Conservation (phyloP, 2,329 filamentous ascomycete species). For the Hymenoscyphus salicellus region DNA sequence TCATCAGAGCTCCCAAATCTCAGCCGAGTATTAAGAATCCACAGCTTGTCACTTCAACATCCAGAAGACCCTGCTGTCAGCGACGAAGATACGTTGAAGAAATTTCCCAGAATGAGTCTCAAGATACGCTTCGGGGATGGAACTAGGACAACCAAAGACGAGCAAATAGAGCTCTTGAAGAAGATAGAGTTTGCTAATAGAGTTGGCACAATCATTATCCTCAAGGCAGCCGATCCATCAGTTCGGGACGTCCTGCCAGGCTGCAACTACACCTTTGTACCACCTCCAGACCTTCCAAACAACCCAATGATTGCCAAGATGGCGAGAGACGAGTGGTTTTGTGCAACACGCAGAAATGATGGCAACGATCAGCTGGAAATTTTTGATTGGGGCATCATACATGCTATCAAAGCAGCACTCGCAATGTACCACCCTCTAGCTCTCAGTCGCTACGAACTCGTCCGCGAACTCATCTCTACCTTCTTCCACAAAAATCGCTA, state of each 20-base stretch:
- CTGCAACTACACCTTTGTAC: background rate
- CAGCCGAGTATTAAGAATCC: background rate
- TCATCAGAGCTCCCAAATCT: background rate
- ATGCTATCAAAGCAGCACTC: background rate
- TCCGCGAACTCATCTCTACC: background rate
- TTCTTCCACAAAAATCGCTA: background rate
- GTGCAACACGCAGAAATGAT: background rate
- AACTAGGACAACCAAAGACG: background rate
- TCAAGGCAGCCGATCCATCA: background rate
- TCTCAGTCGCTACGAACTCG: background rate
- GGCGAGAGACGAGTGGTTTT: background rate
- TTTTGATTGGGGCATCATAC: background rate
- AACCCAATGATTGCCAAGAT: background rate
- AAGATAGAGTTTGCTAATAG: background rate
- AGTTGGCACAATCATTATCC: background rate
- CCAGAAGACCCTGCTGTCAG: background rate
- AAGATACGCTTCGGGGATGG: background rate
- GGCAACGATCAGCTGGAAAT: background rate
- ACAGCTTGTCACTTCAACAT: background rate
- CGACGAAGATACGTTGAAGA: background rate
- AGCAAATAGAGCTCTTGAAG: background rate
- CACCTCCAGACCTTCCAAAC: background rate
- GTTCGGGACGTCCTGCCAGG: background rate
- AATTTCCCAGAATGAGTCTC: background rate
- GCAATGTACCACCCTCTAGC: slow-evolving; percentile 1